Evolutionary conservation across 306 rosid species (phyloP), one percentile per base, ranked within the genome.

Genomic region (Elaeagnus macrophylla): DNA sequence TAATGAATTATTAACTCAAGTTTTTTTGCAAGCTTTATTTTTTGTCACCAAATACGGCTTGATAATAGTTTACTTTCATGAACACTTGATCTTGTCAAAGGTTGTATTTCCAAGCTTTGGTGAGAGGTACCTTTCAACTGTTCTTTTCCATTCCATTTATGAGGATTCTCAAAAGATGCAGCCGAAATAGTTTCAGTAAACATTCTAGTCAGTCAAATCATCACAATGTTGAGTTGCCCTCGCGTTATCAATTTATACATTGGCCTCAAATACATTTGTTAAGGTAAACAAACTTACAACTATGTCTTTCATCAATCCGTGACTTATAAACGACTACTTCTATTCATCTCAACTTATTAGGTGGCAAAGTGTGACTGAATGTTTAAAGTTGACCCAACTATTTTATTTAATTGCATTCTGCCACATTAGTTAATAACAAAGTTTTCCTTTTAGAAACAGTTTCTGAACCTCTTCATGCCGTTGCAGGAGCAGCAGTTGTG

Each of bases 71-170:
- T 56, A 32, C 17, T 17, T 39, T 32, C 11, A 12, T 43, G 6
- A 6, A 14, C 48, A 25, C 19, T 39, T 12, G 3, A 4, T 15
- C 7, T 18, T 50, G 47, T 63, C 53, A 18, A 57, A 90, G 95
- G 97, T 90, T 70, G 59, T 86, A 18, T 90, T 90, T 68, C 95
- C 97, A 16, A 90, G 95, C 75, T 86, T 81, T 55, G 95, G 97
- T 37, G 97, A 90, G 80, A 77, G 97, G 73, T 90, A 86, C 48
- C 70, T 90, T 71, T 66, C 86, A 25, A 74, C 95, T 56, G 68
- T 78, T 49, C 95, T 90, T 75, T 90, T 90, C 71, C 67, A 72
- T 47, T 81, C 94, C 17, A 76, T 90, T 49, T 70, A 80, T 45
- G 91, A 90, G 66, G 91, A 90, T 57, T 84, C 78, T 53, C 68